These are phyloP conservation scores for Terfezia claveryi DNA, from an alignment of 495 filamentous ascomycete genomes.

Conservation along the genomic window DNA sequence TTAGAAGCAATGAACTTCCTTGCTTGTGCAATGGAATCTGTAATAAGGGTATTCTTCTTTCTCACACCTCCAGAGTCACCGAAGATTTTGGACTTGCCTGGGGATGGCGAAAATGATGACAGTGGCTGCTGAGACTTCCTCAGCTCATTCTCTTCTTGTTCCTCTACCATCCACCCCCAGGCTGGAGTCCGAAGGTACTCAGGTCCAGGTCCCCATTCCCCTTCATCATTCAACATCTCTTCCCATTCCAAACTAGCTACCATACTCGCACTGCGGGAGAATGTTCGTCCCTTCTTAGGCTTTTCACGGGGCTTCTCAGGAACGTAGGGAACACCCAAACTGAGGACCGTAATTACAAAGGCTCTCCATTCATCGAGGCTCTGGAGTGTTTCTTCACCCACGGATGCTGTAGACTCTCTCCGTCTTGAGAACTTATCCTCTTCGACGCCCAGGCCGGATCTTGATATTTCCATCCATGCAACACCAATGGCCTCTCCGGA, in stretches of 20 bases:
- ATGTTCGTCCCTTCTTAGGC: constrained; percentile 29
- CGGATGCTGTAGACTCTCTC: neutral
- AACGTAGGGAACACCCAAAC: constrained; percentile 33
- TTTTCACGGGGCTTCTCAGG: constrained; percentile 22
- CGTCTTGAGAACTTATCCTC: neutral
- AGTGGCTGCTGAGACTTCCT: neutral
- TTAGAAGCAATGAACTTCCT: constrained; percentile 37
- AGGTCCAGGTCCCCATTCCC: constrained; percentile 33
- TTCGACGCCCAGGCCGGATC: neutral
- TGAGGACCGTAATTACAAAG: constrained; percentile 47
- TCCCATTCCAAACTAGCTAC: constrained; percentile 38
- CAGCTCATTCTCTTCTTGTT: constrained; percentile 22
- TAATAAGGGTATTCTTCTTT: constrained; percentile 16
- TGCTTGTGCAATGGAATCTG: constrained; percentile 18
- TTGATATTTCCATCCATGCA: constrained; percentile 13
- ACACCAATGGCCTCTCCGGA: constrained; percentile 14
- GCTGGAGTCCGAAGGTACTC: constrained; percentile 43
- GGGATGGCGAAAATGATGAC: neutral
- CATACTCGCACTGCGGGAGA: constrained; percentile 38
- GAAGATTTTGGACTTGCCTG: neutral
- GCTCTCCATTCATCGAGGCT: constrained; percentile 48
- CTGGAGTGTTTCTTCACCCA: neutral
- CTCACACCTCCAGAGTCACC: constrained; percentile 2
- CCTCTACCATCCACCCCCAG: constrained; percentile 54
- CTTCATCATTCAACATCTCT: constrained; percentile 34